Evolutionary conservation across 768 basidiomycete genomes (phyloP).

Genomic region (Termitomyces sp.): DNA sequence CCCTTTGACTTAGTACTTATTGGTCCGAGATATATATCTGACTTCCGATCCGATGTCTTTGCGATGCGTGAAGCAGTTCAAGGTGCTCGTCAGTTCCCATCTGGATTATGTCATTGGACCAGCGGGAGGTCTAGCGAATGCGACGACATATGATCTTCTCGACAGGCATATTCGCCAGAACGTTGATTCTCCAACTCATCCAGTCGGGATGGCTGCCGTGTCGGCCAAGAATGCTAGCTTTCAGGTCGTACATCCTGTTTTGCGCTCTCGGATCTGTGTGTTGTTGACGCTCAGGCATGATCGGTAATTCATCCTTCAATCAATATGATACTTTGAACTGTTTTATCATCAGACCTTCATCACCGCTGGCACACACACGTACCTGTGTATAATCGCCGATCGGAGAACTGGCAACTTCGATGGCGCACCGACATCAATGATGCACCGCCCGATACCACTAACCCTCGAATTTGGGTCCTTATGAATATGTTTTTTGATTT

Average conservation of each 20-base stretch:
- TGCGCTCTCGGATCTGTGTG: not conserved
- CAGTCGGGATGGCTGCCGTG: constrained; percentile 1
- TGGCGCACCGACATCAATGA: not conserved
- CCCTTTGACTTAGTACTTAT: constrained; percentile 39
- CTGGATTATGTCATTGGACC: constrained; percentile 11
- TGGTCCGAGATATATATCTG: constrained; percentile 31
- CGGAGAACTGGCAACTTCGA: too few relatives aligned
- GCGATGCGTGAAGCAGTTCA: constrained; percentile 22
- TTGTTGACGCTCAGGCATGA: constrained; percentile 1
- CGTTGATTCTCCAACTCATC: not conserved
- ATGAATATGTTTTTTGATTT: too few relatives aligned
- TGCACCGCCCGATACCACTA: too few relatives aligned
- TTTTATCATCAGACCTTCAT: too few relatives aligned
- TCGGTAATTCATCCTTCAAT: not conserved
- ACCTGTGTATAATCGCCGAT: too few relatives aligned
- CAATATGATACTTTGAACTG: too few relatives aligned
- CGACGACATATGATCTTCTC: constrained; percentile 7
- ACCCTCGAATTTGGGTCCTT: too few relatives aligned
- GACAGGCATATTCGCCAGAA: constrained; percentile 7
- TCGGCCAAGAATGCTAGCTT: not conserved
- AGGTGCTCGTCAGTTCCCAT: constrained; percentile 7
- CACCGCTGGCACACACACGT: too few relatives aligned
- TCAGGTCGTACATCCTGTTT: not conserved
- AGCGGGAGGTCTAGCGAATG: constrained; percentile 7
- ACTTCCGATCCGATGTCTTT: constrained; percentile 20